Conservation (phyloP, 495 filamentous ascomycete species). For the Pseudomonodictys pantanalensis region DNA sequence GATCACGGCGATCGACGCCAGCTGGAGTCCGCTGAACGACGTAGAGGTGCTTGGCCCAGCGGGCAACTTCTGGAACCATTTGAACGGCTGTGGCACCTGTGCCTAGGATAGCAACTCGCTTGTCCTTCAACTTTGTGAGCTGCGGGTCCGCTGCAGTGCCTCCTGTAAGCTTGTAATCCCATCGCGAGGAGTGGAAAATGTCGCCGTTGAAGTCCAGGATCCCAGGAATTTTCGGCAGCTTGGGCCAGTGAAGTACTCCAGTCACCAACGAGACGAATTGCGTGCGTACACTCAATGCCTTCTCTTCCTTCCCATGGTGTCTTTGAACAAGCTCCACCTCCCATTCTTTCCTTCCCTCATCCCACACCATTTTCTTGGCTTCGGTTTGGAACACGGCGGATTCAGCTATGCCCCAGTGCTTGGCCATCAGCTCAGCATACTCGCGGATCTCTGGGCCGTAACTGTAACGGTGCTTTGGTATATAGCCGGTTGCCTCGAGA, state of each 20-base stretch:
- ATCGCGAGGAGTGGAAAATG: conserved; percentile 54
- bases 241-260: conserved; percentile 47
- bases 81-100: conserved; percentile 58
- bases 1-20: conserved; percentile 47
- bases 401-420: conserved; percentile 47
- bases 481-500: conserved; percentile 59
- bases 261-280: conserved; percentile 43
- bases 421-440: conserved; percentile 44
- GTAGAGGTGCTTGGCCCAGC: conserved; percentile 51
- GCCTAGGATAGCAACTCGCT: conserved; percentile 53
- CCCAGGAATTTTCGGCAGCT: conserved; percentile 46
- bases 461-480: conserved; percentile 50
- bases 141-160: conserved; percentile 47
- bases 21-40: conserved; percentile 59
- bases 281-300: conserved; percentile 34
- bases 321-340: conserved; percentile 37
- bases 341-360: conserved; percentile 47
- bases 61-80: conserved; percentile 50
- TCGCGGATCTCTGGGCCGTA: conserved; percentile 48
- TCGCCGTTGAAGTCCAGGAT: conserved; percentile 48
- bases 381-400: conserved; percentile 50
- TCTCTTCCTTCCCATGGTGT: conserved; percentile 35
- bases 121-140: conserved; percentile 48
- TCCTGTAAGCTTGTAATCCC: conserved; percentile 55
- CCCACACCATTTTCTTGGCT: conserved; percentile 43